Base-by-base conservation (phyloP, 768 basidiomycete genomes). In the Psilocybe cubensis region DNA sequence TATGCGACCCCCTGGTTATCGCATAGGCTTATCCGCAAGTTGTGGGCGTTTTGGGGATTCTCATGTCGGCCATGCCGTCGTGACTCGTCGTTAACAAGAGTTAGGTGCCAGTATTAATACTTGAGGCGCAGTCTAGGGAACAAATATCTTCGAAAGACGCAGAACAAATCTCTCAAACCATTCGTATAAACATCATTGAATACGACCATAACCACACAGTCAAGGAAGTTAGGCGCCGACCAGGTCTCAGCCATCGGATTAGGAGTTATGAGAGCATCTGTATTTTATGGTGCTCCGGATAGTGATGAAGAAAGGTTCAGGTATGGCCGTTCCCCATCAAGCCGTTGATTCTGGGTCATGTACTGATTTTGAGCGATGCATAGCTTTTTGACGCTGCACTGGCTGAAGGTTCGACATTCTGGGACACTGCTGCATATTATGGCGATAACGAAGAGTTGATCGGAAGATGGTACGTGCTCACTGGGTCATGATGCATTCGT, bases 271-370 rank as follows among this genome's bases (percentile, higher is more conserved):
- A 82, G 81, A 4, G 62, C 84, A 9, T 76, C 78, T 12, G 71
- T 60, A 48, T 57, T 38, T 31, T 83, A 84, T 54, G 84, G 83
- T 35, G 56, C 63, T 1, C 61, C 63, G 0, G 69, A 68, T 11
- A 58, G 77, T 3, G 84, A 87, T 54, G 83, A 86, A 58, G 82
- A 85, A 52, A 74, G 83, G 1, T 75, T 87, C 61, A 81, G 77
- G 83, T 84, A 33, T 45, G 2, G 63, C 20, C 8, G 6, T 46
- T 27, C 35, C 8, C 27, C 28, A 28, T n/a, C n/a, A 21, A n/a
- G 11, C 17, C 31, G 12, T 1, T n/a, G 20, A 24, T 12, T 20
- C n/a, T 27, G 20, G 11, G 12, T 27, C 9, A 20, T 41, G 10
- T 18, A n/a, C 7, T 17, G 42, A 47, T 23, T 40, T 11, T 11